phyloP scores from a whole-genome alignment of 148 eudicot species.

The Fagopyrum tataricum region DNA sequence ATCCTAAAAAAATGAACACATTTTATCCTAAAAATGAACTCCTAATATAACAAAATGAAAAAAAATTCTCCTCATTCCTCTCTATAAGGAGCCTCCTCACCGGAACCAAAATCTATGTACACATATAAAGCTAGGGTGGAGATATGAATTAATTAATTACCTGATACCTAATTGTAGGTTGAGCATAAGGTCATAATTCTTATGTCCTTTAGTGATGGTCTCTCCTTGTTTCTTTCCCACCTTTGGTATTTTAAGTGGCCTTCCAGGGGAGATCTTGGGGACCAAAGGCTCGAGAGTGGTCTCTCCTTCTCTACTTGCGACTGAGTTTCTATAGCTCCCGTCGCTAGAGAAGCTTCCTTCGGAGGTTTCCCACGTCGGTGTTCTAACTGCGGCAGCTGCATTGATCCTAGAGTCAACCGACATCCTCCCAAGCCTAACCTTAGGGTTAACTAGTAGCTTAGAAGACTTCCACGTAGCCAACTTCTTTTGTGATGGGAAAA shows the following conservation, averaged over 20 bases:
- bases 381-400: background rate
- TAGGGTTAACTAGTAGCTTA: background rate
- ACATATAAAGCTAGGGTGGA: background rate
- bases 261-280: background rate
- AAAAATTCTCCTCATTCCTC: no score
- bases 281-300: background rate
- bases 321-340: background rate
- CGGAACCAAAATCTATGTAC: no score
- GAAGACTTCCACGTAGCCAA: background rate
- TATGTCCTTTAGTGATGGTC: slow-evolving; percentile 34
- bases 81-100: no score
- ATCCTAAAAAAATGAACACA: no score
- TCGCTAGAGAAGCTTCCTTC: slow-evolving; percentile 9
- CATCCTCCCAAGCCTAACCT: slow-evolving; percentile 1
- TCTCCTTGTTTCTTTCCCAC: slow-evolving; percentile 32
- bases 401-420: slow-evolving; percentile 3
- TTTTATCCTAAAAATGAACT: no score
- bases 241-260: slow-evolving; percentile 11
- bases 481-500: slow-evolving; percentile 68
- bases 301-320: background rate
- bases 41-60: background rate
- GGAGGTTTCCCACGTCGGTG: background rate
- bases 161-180: slow-evolving; percentile 38
- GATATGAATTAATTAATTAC: slow-evolving; percentile 2
- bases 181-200: slow-evolving; percentile 38